Evolutionary conservation across 2,329 filamentous ascomycete species (phyloP).

Genomic region (Paraconiothyrium sp.): DNA sequence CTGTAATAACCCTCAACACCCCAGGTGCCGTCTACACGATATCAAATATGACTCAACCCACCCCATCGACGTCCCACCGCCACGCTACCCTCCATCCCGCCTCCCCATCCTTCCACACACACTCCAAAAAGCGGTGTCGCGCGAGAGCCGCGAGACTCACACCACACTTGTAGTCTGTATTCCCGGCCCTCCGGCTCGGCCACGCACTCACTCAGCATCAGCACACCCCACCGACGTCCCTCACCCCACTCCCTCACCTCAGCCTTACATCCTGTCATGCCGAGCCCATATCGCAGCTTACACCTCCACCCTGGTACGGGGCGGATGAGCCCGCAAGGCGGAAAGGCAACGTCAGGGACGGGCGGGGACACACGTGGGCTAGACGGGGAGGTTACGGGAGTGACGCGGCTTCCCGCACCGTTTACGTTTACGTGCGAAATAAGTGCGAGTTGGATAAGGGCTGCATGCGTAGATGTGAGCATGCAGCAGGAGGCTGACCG

Average conservation of each 20-base stretch:
- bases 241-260: background rate
- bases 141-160: background rate
- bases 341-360: background rate
- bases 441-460: background rate
- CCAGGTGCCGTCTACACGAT: too few relatives aligned
- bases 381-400: background rate
- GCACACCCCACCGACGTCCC: background rate
- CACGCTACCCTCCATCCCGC: too few relatives aligned
- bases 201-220: background rate
- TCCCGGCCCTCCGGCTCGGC: background rate
- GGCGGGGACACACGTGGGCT: conserved; percentile 9
- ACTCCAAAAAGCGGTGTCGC: background rate
- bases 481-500: background rate
- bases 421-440: background rate
- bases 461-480: conserved; percentile 5
- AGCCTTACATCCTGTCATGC: background rate
- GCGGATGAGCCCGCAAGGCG: background rate
- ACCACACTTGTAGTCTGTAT: too few relatives aligned
- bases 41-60: too few relatives aligned
- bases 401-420: background rate
- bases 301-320: background rate
- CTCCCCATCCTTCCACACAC: too few relatives aligned
- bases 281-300: background rate
- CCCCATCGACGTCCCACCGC: too few relatives aligned
- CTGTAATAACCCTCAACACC: too few relatives aligned